A percentile compares a stretch with the other conserved stretches of the same genome.
Conservation (phyloP, 2,329 filamentous ascomycete species). For the Clarireedia homoeocarpa region DNA sequence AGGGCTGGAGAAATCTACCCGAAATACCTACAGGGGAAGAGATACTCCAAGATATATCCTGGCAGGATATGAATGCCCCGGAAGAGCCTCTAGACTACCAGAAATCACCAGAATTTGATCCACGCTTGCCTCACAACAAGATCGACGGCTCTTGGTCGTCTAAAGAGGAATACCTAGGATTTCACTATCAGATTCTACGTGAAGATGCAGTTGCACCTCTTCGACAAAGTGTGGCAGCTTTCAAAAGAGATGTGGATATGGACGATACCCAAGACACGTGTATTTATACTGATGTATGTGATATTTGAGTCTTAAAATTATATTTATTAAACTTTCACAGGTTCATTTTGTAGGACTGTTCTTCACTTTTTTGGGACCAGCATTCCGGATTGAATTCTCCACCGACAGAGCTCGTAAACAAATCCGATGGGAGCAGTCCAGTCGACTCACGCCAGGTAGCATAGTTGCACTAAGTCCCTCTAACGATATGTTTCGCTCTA, state of each 20-base stretch:
- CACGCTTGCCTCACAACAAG: conserved; percentile 38
- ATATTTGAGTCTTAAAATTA: not conserved
- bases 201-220: conserved; percentile 67
- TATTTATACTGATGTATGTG: conserved; percentile 61
- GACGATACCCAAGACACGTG: conserved; percentile 49
- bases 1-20: conserved; percentile 34
- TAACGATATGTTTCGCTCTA: conserved; percentile 52
- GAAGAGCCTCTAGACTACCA: conserved; percentile 21
- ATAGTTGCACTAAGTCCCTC: conserved; percentile 45
- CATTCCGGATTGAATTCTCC: conserved; percentile 64
- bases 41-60: conserved; percentile 32
- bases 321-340: conserved; percentile 32
- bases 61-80: not conserved
- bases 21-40: conserved; percentile 50
- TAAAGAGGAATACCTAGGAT: conserved; percentile 58
- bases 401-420: conserved; percentile 54
- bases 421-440: conserved; percentile 55
- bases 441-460: conserved; percentile 43
- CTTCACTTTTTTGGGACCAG: conserved; percentile 53
- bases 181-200: conserved; percentile 68
- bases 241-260: conserved; percentile 45
- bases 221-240: conserved; percentile 54
- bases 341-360: conserved; percentile 60
- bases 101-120: conserved; percentile 9
- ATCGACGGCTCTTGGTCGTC: conserved; percentile 49